Base-by-base conservation (phyloP, 1,139 yeast species). In the Kodamaea fungicola region DNA sequence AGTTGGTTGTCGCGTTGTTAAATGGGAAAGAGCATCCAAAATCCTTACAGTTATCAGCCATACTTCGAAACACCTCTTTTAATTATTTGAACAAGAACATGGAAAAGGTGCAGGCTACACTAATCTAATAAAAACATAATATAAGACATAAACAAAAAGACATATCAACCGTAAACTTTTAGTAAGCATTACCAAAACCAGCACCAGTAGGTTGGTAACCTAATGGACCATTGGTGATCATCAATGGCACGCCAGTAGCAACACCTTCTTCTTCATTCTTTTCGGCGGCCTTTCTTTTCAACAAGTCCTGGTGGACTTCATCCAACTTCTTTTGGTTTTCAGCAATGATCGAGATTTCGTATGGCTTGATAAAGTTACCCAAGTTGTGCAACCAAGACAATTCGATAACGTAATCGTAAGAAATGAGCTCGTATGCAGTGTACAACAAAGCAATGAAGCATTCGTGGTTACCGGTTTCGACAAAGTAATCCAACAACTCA, bases 391-490 rank as follows among this genome's bases (percentile, higher is more conserved):
- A 74, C 98, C 98, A 92, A 30, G 95, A 75, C 50, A 89, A 68
- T 62, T 92, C 98, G 52, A 83, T 67, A 22, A 92, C 96, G 53
- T 83, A 83, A 57, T 92, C 98, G 49, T 79, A 80, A 40, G 80
- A 78, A 49, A 92, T 73, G 54, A 81, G 71, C 41, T 85, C 88
- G 62, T 92, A 94, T 54, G 95, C 86, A 6, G 90, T 72, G 66
- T 84, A 94, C 54, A 94, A 74, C 45, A 90, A 77, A 8, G 96
- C 97, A 52, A 89, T 87, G 58, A 88, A 87, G 55, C 96, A 88
- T 69, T 92, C 98, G 63, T 84, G 89, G 69, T 92, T 92, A 54
- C 96, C 98, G 33, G 95, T 89, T 56, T 90, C 97, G 43, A 94
- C 97, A 62, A 92, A 92, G 69, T 92, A 94, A 43, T 84, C 78